phyloP scores from a whole-genome alignment of 2,329 filamentous ascomycete genomes.

The Phialophora macrospora region DNA sequence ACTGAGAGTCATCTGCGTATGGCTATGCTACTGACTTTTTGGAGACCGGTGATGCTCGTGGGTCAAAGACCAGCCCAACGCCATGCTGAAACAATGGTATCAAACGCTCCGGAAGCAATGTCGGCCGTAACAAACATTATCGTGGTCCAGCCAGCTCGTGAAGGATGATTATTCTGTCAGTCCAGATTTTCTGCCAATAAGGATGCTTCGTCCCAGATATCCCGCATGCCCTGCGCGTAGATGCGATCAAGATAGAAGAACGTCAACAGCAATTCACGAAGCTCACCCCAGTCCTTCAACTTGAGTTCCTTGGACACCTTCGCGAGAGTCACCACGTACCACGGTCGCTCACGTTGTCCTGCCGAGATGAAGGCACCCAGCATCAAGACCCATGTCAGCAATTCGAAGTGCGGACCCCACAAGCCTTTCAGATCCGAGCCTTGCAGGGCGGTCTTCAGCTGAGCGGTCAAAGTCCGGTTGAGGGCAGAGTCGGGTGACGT shows the following conservation, averaged over 20 bases:
- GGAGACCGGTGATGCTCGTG: too few relatives aligned
- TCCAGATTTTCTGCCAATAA: constrained; percentile 26
- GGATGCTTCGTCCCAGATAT: constrained; percentile 27
- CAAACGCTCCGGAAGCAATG: constrained; percentile 7
- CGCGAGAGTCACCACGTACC: constrained; percentile 26
- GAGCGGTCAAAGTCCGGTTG: constrained; percentile 25
- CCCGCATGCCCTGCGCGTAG: constrained; percentile 24
- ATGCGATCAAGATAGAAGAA: constrained; percentile 30
- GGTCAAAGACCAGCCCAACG: not conserved
- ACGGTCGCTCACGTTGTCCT: constrained; percentile 25
- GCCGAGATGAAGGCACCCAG: constrained; percentile 26
- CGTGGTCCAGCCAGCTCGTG: not conserved
- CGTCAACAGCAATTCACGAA: constrained; percentile 19
- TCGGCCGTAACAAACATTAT: constrained; percentile 6
- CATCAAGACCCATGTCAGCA: constrained; percentile 25
- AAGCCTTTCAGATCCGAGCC: constrained; percentile 23
- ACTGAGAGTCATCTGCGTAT: not conserved
- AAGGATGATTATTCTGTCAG: not conserved
- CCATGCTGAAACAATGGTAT: not conserved
- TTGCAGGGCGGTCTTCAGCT: constrained; percentile 25
- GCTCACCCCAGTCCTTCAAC: constrained; percentile 16
- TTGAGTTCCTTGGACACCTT: constrained; percentile 22
- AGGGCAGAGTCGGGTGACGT: constrained; percentile 23
- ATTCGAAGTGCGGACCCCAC: constrained; percentile 22
- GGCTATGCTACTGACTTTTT: not conserved